Base-by-base conservation (phyloP, 345 rosid species). In the Eucalyptus caleyi region DNA sequence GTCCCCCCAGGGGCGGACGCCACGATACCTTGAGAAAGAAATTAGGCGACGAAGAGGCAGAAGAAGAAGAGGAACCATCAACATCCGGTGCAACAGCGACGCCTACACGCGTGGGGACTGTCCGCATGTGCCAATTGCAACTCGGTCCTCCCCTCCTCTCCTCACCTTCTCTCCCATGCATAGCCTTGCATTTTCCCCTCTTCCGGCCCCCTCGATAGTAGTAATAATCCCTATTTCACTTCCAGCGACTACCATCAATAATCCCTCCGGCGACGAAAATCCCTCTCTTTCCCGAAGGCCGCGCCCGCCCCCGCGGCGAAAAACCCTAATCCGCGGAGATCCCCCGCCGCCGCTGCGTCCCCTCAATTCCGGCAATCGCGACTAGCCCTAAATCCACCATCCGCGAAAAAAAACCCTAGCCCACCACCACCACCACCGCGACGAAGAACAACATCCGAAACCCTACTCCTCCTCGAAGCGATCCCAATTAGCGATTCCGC, bases 151-250 rank as follows among this genome's bases (percentile, higher is more conserved):
- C 86, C 92, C 92, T 89, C 92, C 88, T 89, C 91, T 92, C 94
- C 92, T 90, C 95, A 88, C 92, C 90, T 88, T 69, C 91, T 88
- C 90, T 51, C 91, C 91, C 89, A 89, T 89, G 92, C 92, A 90
- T 89, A 92, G 89, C 93, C 96, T 94, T 80, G 94, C 97, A 94
- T 94, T 91, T 93, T 93, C 95, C 89, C 95, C 95, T 49, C 50
- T 83, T 82, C 86, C 89, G 26, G 60, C 60, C 86, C 47, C 24
- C 67, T 81, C 67, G 86, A 37, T 56, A 37, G 81, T 44, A 83
- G 30, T 59, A 50, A 53, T 59, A 50, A 50, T 72, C 88, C 88
- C 83, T 72, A 72, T 72, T 87, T 86, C 91, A 77, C 82, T 77
- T 59, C 67, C 86, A 87, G 90, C 89, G 93, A 92, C 93, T 90